Base-by-base conservation (phyloP, 164 flowering plant genomes). In the Vitis riparia region DNA sequence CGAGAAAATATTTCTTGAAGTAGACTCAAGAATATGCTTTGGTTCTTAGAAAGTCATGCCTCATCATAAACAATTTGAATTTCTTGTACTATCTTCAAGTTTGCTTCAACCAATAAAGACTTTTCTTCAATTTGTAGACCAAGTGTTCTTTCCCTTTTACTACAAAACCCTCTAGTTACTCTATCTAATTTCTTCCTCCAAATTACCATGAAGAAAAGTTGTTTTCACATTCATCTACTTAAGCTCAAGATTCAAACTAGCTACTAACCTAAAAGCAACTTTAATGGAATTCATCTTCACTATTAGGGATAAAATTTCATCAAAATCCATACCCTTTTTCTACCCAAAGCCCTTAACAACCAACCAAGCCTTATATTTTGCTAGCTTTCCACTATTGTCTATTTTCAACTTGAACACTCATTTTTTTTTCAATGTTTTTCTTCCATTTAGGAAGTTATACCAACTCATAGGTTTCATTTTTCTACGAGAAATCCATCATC, bases 191-290 rank as follows among this genome's bases (percentile, higher is more conserved):
- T 23, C 23, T 23, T 23, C 1, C 23, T 23, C 13, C 13, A 60
- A 30, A 30, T 60, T 48, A 9, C 49, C 63, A 60, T 60, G 63
- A 60, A 60, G 0, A 23, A 23, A 23, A 23, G 63, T 12, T 11
- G 63, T 60, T 49, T 60, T 60, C 15, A 60, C 50, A 60, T 60
- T 48, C n/a, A 60, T 9, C 16, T 60, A 15, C 14, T 60, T 49
- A 30, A 60, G 48, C n/a, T 60, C 63, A 4, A 60, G 6, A 13
- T 60, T 12, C 44, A 60, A 60, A 9, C 63, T 60, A 29, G 63
- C 63, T 60, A 15, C 48, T 16, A 60, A 60, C 15, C 63, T 49
- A 29, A 60, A 16, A 5, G 32, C 15, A 19, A 60, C 63, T 60
- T 16, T 15, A 12, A 60, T 60, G 11, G 63, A 30, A 14, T 11